Evolutionary conservation across 2,329 filamentous ascomycete genomes (phyloP).

Genomic region (Neophaeococcomyces aloes): DNA sequence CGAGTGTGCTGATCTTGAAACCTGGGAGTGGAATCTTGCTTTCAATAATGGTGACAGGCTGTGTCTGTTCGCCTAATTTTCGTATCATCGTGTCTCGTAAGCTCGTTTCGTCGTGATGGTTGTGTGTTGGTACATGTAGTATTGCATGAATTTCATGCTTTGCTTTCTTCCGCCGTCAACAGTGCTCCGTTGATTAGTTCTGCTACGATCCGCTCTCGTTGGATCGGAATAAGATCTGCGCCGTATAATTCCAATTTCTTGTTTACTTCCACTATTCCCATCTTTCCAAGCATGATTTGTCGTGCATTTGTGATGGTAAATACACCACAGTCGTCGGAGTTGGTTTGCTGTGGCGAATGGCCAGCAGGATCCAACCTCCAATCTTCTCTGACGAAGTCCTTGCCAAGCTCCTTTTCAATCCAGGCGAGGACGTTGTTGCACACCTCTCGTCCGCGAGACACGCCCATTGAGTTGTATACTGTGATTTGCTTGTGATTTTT

Average conservation of each 20-base stretch:
- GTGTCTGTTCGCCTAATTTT: too few relatives aligned
- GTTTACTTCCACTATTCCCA: too few relatives aligned
- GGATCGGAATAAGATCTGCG: conserved; percentile 30
- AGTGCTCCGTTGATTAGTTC: conserved; percentile 25
- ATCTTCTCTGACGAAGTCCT: conserved; percentile 32
- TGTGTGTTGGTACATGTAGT: too few relatives aligned
- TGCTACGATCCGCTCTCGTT: conserved; percentile 38
- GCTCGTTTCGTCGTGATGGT: too few relatives aligned
- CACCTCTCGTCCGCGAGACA: conserved; percentile 22
- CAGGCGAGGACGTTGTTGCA: conserved; percentile 31
- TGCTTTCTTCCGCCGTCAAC: neutral
- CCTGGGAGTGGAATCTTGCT: too few relatives aligned
- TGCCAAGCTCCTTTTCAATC: conserved; percentile 34
- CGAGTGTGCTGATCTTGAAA: too few relatives aligned
- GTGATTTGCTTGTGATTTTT: conserved; percentile 30
- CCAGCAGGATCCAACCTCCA: conserved; percentile 28
- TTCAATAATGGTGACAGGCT: too few relatives aligned
- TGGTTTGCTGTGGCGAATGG: conserved; percentile 35
- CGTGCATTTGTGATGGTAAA: conserved; percentile 41
- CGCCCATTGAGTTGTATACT: conserved; percentile 38
- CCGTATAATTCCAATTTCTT: conserved; percentile 32
- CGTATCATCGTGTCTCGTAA: too few relatives aligned
- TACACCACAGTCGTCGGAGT: conserved; percentile 41
- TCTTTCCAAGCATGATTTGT: conserved; percentile 34
- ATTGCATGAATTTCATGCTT: too few relatives aligned